Evolutionary conservation across 352 stramenopile species (phyloP).

Genomic region (Pythium aristosporum): DNA sequence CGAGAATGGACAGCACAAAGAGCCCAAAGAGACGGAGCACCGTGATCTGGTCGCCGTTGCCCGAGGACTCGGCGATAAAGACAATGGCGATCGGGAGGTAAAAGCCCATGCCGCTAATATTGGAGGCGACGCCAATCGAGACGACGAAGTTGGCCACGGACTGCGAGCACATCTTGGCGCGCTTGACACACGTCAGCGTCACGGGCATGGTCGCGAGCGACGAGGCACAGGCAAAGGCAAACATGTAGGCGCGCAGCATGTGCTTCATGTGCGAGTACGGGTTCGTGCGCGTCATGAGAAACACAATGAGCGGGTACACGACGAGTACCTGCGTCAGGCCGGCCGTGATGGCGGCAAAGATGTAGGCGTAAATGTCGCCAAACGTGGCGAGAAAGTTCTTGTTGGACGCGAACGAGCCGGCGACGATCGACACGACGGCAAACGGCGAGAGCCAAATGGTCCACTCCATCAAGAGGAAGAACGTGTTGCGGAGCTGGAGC

Average conservation of each 20-base stretch:
- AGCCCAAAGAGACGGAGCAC: constrained; percentile 43
- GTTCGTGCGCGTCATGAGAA: constrained; percentile 47
- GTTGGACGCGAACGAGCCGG: constrained; percentile 55
- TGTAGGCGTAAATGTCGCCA: constrained; percentile 7
- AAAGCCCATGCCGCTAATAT: constrained; percentile 52
- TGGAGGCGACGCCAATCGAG: constrained; percentile 66
- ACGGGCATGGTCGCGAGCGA: constrained; percentile 64
- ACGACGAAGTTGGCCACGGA: constrained; percentile 74
- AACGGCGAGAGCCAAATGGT: constrained; percentile 10
- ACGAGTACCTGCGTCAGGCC: not conserved
- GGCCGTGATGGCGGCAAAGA: constrained; percentile 1
- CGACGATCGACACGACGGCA: constrained; percentile 12
- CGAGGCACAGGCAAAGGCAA: constrained; percentile 64
- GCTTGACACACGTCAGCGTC: constrained; percentile 59
- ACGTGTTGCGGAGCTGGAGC: constrained; percentile 71
- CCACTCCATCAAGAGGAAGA: constrained; percentile 44
- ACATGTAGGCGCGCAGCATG: constrained; percentile 64
- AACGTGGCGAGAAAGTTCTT: not conserved
- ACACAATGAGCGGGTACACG: constrained; percentile 3
- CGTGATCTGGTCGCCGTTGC: constrained; percentile 51
- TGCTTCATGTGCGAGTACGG: constrained; percentile 64
- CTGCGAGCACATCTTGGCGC: constrained; percentile 63
- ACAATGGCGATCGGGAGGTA: constrained; percentile 63
- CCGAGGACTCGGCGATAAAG: constrained; percentile 66
- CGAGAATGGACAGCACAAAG: constrained; percentile 54